Percentiles rank a stretch among this genome's conserved stretches.
These are phyloP conservation scores for Teunomyces gatunensis DNA, from an alignment of 805 yeast species.

Conservation along the genomic window DNA sequence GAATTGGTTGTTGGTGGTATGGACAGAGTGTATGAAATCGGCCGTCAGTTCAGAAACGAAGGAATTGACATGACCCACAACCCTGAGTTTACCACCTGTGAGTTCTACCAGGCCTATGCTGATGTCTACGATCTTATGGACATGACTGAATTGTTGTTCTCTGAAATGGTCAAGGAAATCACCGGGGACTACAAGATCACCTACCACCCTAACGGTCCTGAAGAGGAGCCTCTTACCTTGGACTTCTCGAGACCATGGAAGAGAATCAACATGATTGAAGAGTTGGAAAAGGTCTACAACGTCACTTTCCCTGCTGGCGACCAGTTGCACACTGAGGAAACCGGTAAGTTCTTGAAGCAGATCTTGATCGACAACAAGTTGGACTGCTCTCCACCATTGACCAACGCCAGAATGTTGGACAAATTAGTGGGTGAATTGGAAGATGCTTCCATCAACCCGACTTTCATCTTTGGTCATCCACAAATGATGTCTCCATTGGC, in stretches of 20 bases:
- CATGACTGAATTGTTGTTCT: conserved; percentile 87
- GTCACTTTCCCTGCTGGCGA: conserved; percentile 96
- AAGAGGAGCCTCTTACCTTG: conserved; percentile 70
- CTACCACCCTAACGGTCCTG: conserved; percentile 94
- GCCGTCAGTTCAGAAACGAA: conserved; percentile 98
- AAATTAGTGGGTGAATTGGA: conserved; percentile 96
- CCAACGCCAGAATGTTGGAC: conserved; percentile 98
- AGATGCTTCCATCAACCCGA: conserved; percentile 93
- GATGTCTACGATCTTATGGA: conserved; percentile 96
- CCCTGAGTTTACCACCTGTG: conserved; percentile 99
- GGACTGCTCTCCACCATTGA: conserved; percentile 88
- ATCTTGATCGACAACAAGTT: conserved; percentile 75
- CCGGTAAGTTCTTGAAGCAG: conserved; percentile 84
- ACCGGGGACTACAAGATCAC: conserved; percentile 83
- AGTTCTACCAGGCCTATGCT: conserved; percentile 96
- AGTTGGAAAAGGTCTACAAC: conserved; percentile 79
- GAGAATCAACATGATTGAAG: conserved; percentile 96
- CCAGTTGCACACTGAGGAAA: conserved; percentile 88
- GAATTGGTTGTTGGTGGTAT: conserved; percentile 97
- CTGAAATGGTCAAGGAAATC: conserved; percentile 96
- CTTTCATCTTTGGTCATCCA: conserved; percentile 97
- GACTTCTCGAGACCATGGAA: conserved; percentile 98
- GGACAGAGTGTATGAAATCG: conserved; percentile 97
- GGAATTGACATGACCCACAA: conserved; percentile 98
- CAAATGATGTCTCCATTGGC: conserved; percentile 99